A percentile compares a stretch with the other conserved stretches of the same genome.
These are phyloP conservation scores for Pleurostoma richardsiae DNA, from an alignment of 2,329 filamentous ascomycete genomes.

Conservation along the genomic window DNA sequence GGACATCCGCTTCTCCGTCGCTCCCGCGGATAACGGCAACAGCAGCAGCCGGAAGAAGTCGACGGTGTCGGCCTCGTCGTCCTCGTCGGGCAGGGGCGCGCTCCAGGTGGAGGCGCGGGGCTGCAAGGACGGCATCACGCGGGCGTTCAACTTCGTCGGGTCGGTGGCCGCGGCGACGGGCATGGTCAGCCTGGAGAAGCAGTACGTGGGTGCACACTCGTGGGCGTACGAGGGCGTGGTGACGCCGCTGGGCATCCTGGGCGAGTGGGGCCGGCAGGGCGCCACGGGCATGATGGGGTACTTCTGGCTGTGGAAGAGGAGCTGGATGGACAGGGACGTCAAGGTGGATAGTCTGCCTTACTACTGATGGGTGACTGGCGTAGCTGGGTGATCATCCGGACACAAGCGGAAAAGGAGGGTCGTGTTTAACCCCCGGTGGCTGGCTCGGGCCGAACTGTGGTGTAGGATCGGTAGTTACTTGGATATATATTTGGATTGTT, in stretches of 20 bases:
- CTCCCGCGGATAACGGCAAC: not conserved
- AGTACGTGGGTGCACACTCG: slow-evolving; percentile 18
- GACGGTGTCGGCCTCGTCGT: not conserved
- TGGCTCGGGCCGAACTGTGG: no score
- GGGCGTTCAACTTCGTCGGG: slow-evolving; percentile 9
- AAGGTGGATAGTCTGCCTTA: slow-evolving; percentile 2
- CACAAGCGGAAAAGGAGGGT: no score
- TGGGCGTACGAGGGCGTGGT: slow-evolving; percentile 16
- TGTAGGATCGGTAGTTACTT: no score
- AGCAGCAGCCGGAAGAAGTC: no score
- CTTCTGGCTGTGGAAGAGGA: slow-evolving; percentile 11
- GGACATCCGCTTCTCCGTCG: slow-evolving; percentile 9
- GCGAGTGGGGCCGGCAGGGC: slow-evolving; percentile 16
- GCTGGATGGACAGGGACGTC: slow-evolving; percentile 6
- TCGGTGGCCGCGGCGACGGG: slow-evolving; percentile 4
- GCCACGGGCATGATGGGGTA: slow-evolving; percentile 6
- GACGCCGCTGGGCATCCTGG: slow-evolving; percentile 20
- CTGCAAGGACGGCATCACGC: slow-evolving; percentile 7
- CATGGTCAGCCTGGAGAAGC: slow-evolving; percentile 10
- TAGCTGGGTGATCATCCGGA: no score
- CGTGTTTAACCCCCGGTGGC: no score
- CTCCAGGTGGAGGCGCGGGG: slow-evolving; percentile 7
- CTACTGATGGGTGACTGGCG: not conserved
- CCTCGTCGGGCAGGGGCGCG: not conserved
- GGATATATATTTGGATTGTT: no score